Evolutionary conservation across 2,329 filamentous ascomycete species (phyloP).

Genomic region (Pestalotiopsis sp.): DNA sequence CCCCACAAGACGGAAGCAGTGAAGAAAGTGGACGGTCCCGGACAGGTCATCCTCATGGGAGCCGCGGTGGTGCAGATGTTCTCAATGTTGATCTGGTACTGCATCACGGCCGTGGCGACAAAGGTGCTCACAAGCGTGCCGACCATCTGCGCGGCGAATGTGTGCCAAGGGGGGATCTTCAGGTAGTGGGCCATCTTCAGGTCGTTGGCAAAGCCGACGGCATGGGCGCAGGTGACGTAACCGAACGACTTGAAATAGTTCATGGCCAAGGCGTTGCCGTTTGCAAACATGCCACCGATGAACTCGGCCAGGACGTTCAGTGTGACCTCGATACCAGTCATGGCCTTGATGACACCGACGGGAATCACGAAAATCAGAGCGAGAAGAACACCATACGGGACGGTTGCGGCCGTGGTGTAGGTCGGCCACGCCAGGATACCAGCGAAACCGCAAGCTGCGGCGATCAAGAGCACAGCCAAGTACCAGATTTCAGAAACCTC

Average conservation of each 20-base stretch:
- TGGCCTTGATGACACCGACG: slow-evolving; percentile 54
- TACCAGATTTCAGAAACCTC: slow-evolving; percentile 16
- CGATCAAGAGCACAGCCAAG: slow-evolving; percentile 2
- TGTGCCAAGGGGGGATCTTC: slow-evolving; percentile 10
- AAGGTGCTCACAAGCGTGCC: slow-evolving; percentile 9
- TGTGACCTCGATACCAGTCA: slow-evolving; percentile 54
- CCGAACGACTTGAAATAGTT: slow-evolving; percentile 57
- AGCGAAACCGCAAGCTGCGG: slow-evolving; percentile 44
- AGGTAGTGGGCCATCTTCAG: slow-evolving; percentile 31
- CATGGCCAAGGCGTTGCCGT: slow-evolving; percentile 54
- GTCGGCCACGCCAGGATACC: slow-evolving; percentile 52
- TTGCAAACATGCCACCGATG: slow-evolving; percentile 52
- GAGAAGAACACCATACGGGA: slow-evolving; percentile 54
- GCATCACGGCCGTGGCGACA: slow-evolving; percentile 26
- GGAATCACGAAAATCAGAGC: slow-evolving; percentile 54
- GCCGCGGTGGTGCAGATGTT: slow-evolving; percentile 23
- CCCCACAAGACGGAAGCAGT: slow-evolving; percentile 59
- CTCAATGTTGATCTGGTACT: slow-evolving; percentile 45
- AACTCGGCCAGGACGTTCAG: slow-evolving; percentile 57
- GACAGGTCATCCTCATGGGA: slow-evolving; percentile 10
- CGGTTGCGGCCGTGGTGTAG: slow-evolving; percentile 51
- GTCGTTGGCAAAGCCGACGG: slow-evolving; percentile 50
- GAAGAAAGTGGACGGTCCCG: slow-evolving; percentile 27
- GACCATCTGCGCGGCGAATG: slow-evolving; percentile 10
- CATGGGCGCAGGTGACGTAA: slow-evolving; percentile 42